phyloP scores from a whole-genome alignment of 1,139 yeast genomes.

The Magnusiomyces magnusii region DNA sequence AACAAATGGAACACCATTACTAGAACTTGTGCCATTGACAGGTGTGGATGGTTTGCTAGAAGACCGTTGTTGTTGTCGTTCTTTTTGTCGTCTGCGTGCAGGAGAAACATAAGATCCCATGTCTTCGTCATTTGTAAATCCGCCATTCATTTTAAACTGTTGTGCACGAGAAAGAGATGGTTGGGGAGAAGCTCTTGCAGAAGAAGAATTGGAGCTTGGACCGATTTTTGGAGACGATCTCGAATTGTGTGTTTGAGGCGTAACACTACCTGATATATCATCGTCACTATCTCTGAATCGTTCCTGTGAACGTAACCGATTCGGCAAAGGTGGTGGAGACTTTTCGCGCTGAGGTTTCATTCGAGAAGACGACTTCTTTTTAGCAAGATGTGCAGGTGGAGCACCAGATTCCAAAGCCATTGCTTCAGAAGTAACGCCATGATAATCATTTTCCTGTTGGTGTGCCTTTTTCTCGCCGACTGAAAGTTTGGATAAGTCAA shows the following conservation, averaged over 20 bases:
- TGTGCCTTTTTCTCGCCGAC: background rate
- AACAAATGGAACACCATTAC: background rate
- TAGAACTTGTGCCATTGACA: background rate
- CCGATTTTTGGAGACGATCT: background rate
- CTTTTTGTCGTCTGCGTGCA: slow-evolving; percentile 19
- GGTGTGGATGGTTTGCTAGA: slow-evolving; percentile 16
- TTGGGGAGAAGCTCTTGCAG: background rate
- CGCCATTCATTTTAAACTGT: slow-evolving; percentile 14
- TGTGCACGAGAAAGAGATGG: slow-evolving; percentile 15
- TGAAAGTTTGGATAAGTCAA: slow-evolving; percentile 9
- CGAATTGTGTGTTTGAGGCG: background rate
- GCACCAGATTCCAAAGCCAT: slow-evolving; percentile 11
- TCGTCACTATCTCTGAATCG: slow-evolving; percentile 12
- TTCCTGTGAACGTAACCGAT: background rate
- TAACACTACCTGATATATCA: slow-evolving; percentile 11
- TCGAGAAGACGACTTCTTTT: background rate
- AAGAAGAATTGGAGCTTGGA: background rate
- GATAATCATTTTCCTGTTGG: background rate
- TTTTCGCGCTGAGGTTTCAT: background rate
- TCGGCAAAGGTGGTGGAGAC: background rate
- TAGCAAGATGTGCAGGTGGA: background rate
- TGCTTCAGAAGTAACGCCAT: slow-evolving; percentile 15
- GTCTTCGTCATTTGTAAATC: slow-evolving; percentile 20
- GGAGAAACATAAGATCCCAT: slow-evolving; percentile 23
- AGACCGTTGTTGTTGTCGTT: slow-evolving; percentile 11